Percentiles rank a stretch among this genome's conserved stretches.
Conservation (phyloP, 106 monocot genomes). For the Phalaenopsis equestris region DNA sequence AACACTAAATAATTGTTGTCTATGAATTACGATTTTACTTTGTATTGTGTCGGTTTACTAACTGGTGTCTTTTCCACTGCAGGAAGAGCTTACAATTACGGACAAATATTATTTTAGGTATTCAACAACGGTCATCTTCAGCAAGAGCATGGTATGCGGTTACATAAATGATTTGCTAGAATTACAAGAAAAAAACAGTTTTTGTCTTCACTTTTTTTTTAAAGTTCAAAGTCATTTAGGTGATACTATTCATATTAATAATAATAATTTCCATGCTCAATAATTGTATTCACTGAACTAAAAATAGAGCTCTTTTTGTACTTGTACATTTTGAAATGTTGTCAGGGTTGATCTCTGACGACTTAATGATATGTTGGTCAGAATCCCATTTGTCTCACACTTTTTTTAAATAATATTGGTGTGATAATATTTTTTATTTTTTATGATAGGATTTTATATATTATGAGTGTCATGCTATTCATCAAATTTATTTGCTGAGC, state of each 20-base stretch:
- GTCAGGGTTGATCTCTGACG: not conserved
- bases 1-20: not conserved
- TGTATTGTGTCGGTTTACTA: not conserved
- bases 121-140: constrained; percentile 23
- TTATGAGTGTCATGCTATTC: not conserved
- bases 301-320: not conserved
- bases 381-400: not conserved
- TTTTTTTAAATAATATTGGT: too few species aligned
- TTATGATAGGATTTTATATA: not conserved
- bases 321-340: not conserved
- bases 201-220: not conserved
- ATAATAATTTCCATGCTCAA: not conserved
- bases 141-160: constrained; percentile 34
- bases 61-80: constrained; percentile 1
- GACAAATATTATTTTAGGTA: constrained; percentile 34
- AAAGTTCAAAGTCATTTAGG: not conserved
- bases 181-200: not conserved
- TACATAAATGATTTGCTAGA: not conserved
- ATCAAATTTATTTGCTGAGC: not conserved
- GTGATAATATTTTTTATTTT: too few species aligned
- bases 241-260: not conserved
- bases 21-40: not conserved
- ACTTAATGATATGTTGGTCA: not conserved
- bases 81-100: constrained; percentile 36
- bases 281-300: not conserved